Evolutionary conservation across 2,329 filamentous ascomycete species (phyloP).

Genomic region (Botrytis byssoidea): DNA sequence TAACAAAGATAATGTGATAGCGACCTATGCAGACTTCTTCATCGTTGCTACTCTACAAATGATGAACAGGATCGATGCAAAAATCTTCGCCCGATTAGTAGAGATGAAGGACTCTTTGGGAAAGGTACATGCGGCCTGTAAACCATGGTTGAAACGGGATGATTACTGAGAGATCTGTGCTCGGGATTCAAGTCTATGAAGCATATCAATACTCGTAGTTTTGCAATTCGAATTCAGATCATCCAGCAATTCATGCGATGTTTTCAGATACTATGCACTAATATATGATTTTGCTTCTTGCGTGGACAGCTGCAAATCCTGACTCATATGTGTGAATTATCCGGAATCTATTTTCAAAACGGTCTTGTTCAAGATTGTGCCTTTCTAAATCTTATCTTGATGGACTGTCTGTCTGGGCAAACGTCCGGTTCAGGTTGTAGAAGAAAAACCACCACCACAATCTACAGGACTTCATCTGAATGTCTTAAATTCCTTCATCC

Average conservation of each 20-base stretch:
- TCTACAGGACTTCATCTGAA: not conserved
- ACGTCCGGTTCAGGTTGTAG: no score
- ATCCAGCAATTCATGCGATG: not conserved
- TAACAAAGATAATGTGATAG: slow-evolving; percentile 23
- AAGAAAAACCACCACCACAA: not conserved
- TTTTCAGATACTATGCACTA: not conserved
- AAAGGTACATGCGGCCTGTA: slow-evolving; percentile 28
- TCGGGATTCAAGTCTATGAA: not conserved
- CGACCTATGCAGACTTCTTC: slow-evolving; percentile 58
- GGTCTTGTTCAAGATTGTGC: no score
- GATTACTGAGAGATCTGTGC: slow-evolving; percentile 24
- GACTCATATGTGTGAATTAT: no score
- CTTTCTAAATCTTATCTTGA: not conserved
- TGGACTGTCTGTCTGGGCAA: not conserved
- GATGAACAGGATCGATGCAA: slow-evolving; percentile 41
- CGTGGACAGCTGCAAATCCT: not conserved
- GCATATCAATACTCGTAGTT: not conserved
- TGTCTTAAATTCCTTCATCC: not conserved
- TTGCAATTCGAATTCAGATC: not conserved
- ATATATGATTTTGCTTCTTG: not conserved
- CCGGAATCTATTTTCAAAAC: no score
- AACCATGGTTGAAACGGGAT: slow-evolving; percentile 32
- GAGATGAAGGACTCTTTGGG: slow-evolving; percentile 33
- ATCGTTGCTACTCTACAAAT: slow-evolving; percentile 52
- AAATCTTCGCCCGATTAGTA: slow-evolving; percentile 43